Evolutionary conservation across 202 grass and related monocot genomes (phyloP), one percentile per base, ranked within the genome.

Genomic region (Bolboschoenoplectus hybrid): DNA sequence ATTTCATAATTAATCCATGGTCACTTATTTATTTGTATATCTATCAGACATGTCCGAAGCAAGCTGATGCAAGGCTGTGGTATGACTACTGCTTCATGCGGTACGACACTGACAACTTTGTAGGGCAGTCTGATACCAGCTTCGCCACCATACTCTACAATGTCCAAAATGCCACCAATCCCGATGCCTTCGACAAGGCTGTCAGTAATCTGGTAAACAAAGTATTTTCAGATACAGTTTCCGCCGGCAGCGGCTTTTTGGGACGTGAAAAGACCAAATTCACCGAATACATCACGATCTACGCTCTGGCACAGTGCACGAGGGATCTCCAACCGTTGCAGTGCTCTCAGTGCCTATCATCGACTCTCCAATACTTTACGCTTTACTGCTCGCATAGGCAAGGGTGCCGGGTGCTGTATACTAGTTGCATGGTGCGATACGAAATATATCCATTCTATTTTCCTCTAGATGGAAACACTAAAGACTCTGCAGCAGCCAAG

Each of bases 391-490:
- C 80, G 63, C 88, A 88, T 55, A 85, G 88, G 80, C 85, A 85
- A 71, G 95, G 95, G 3, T 97, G 95, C 62, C 92, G 85, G 74
- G 91, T 94, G 69, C 86, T 91, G 82, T 97, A 93, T 85, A 94
- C 92, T 70, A 97, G 92, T 86, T 97, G 92, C 83, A 90, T 90
- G 80, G 89, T 93, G 69, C 92, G 92, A 65, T 97, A 97, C 82
- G 95, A 97, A 85, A 97, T 97, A 34, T 97, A 97, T 70, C 95
- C 95, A 0, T 97, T 97, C 86, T 94, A 90, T 81, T 94, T 94
- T 82, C 95, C 95, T 5, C 92, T 97, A 44, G 87, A 86, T 77
- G 63, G 36, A 16, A 8, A 20, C 72, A 40, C 8, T 6, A 65
- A 39, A 2, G 34, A 7, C 2, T 47, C 43, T 40, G 32, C 72